Base-by-base conservation (phyloP, 495 filamentous ascomycete genomes). In the Aspergillus baeticus region DNA sequence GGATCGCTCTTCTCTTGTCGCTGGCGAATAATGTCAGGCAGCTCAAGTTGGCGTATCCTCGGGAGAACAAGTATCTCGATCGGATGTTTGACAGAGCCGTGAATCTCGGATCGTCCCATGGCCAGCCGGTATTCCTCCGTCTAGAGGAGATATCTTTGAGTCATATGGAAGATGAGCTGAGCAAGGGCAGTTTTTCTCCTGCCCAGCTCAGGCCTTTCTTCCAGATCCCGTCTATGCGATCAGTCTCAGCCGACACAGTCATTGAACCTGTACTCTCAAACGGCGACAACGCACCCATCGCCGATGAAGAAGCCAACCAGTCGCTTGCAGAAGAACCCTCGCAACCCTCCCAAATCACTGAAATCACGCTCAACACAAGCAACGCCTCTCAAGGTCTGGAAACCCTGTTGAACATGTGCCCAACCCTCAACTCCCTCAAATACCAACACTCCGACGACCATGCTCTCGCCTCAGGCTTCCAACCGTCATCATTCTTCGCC, bases 381-480 rank as follows among this genome's bases (percentile, higher is more conserved):
- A 70, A 68, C 21, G 69, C 64, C 2, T 60, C 59, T 4, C 44
- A 60, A 1, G 71, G 71, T 18, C 67, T 74, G 62, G 50, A 65
- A 21, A 44, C 31, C 4, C 22, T 72, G 23, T 53, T 72, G 10
- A 20, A 53, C 6, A 60, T 60, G 0, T 74, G 71, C 54, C 34
- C 63, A 6, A 50, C 60, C 1, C 53, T 74, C 22, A 65, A 58
- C 17, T 68, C 66, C 2, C 72, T 74, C 54, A 72, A 72, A 44
- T 71, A 74, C 35, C 71, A 74, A 37, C 71, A 74, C 53, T 69
- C 67, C 0, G 69, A 74, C 45, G 60, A 60, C 2, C 63, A 69
- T 29, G 33, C 69, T 10, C 48, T 57, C 2, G 61, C 66, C 0
- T 58, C 65, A 31, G 69, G 66, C 1, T 74, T 64, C 56, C 64